A percentile compares a stretch with the other conserved stretches of the same genome.
These are phyloP conservation scores for Rhizophlyctis rosea DNA, from an alignment of 192 early-diverging fungal genomes.

Conservation along the genomic window DNA sequence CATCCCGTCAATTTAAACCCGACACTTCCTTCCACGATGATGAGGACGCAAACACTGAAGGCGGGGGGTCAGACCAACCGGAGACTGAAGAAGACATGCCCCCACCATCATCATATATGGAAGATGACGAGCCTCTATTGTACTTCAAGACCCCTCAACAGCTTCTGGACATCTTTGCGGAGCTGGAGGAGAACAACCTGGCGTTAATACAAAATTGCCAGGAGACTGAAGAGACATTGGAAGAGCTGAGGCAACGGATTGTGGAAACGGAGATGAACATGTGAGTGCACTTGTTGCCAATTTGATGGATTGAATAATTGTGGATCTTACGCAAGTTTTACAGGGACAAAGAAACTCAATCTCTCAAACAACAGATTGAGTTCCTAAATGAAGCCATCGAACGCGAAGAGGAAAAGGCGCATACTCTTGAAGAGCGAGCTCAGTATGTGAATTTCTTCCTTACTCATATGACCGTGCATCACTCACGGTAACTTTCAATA, in stretches of 20 bases:
- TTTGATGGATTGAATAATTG: not conserved
- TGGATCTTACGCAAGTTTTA: not conserved
- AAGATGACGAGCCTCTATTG: conserved; percentile 39
- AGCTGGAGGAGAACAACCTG: conserved; percentile 61
- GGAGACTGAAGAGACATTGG: conserved; percentile 60
- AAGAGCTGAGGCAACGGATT: conserved; percentile 53
- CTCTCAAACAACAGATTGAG: conserved; percentile 55
- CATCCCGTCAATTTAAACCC: too few species aligned
- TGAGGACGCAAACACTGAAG: too few species aligned
- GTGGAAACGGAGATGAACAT: conserved; percentile 49
- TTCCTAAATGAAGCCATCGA: conserved; percentile 52
- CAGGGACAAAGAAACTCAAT: conserved; percentile 52
- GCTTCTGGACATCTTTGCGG: conserved; percentile 55
- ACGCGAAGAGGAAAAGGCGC: conserved; percentile 56
- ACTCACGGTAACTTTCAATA: conserved; percentile 8
- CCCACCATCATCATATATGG: too few species aligned
- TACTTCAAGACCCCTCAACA: conserved; percentile 55
- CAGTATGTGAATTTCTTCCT: conserved; percentile 27
- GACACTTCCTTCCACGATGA: too few species aligned
- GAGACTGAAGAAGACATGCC: too few species aligned
- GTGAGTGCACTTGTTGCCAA: conserved; percentile 18
- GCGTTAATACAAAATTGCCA: conserved; percentile 60
- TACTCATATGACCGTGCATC: too few species aligned
- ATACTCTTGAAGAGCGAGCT: conserved; percentile 50
- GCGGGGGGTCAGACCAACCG: too few species aligned